Percentiles rank a stretch among this genome's conserved stretches.
phyloP scores from a whole-genome alignment of 805 yeast species.

The Pichia nanzhaoensis region DNA sequence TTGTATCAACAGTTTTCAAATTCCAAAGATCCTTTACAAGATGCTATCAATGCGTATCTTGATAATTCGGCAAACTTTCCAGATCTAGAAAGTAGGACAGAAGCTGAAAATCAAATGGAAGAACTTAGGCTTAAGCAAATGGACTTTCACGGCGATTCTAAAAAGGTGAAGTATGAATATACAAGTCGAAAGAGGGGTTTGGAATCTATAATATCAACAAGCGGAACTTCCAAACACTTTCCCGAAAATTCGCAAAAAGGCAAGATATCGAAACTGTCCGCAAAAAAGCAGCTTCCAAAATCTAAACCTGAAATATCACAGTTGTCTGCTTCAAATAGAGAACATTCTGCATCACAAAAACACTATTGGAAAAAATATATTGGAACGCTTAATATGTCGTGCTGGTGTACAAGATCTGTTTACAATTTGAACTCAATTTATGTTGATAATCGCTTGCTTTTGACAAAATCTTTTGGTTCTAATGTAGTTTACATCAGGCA shows the following conservation, averaged over 20 bases:
- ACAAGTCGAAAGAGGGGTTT: slow-evolving; percentile 4
- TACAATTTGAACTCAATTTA: slow-evolving; percentile 36
- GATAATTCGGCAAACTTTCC: slow-evolving; percentile 21
- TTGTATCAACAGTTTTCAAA: slow-evolving; percentile 27
- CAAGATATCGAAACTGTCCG: background rate
- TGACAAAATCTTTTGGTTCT: slow-evolving; percentile 17
- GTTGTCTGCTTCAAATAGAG: slow-evolving; percentile 45
- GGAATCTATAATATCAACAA: background rate
- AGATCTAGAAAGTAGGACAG: background rate
- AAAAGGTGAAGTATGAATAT: slow-evolving; percentile 3
- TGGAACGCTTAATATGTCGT: slow-evolving; percentile 54
- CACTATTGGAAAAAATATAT: slow-evolving; percentile 33
- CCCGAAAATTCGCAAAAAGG: background rate
- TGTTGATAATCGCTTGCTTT: slow-evolving; percentile 29
- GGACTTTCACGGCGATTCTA: background rate
- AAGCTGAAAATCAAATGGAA: background rate
- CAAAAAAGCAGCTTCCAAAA: background rate
- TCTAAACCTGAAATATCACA: slow-evolving; percentile 29
- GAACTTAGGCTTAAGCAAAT: background rate
- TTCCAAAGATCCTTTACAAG: slow-evolving; percentile 25
- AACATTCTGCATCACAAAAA: background rate
- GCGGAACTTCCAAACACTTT: slow-evolving; percentile 1
- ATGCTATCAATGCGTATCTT: slow-evolving; percentile 37
- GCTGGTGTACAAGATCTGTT: slow-evolving; percentile 70
- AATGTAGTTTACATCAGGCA: slow-evolving; percentile 24